Evolutionary conservation across 306 rosid species (phyloP), one percentile per base, ranked within the genome.

Genomic region (Rosa chinensis): DNA sequence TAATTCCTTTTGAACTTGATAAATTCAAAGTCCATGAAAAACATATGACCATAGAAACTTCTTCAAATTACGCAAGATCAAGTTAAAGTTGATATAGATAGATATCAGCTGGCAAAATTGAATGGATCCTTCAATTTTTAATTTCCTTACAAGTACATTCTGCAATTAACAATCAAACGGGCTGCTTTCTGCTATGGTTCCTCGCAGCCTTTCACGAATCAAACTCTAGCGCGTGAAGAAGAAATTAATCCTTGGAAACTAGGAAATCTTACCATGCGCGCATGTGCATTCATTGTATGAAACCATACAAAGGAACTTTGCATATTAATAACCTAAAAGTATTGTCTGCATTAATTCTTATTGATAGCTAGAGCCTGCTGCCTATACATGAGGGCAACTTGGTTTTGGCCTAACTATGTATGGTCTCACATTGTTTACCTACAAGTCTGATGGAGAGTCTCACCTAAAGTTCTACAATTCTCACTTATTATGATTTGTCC

Each of bases 351-450:
- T 16, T 16, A 1, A 50, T 23, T 59, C 37, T 40, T 32, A 32
- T 32, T 55, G 43, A 58, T 44, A 43, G 10, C 45, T 25, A 32
- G 70, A 75, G 70, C 28, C 49, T 59, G 37, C 58, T 75, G 35
- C 43, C 42, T 71, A 21, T 75, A 25, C 79, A 13, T 75, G 56
- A 44, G 56, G 17, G 11, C 20, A 40, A 1, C 8, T 20, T 21
- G 49, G 21, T 47, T 63, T 63, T 32, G 32, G 44, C n/a, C 71
- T 17, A 61, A 75, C 44, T 45, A 8, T 48, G 14, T 44, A 23
- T 44, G 11, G 44, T 75, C 21, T 76, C 62, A 76, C 72, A 35
- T 32, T 63, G 62, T 45, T 76, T 76, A 76, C 79, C 79, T 62
- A 63, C 79, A 76, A 76, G 50, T 76, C 79, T 63, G 47, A 4